Conservation (phyloP, 768 basidiomycete genomes). For the Pholiota conissans region DNA sequence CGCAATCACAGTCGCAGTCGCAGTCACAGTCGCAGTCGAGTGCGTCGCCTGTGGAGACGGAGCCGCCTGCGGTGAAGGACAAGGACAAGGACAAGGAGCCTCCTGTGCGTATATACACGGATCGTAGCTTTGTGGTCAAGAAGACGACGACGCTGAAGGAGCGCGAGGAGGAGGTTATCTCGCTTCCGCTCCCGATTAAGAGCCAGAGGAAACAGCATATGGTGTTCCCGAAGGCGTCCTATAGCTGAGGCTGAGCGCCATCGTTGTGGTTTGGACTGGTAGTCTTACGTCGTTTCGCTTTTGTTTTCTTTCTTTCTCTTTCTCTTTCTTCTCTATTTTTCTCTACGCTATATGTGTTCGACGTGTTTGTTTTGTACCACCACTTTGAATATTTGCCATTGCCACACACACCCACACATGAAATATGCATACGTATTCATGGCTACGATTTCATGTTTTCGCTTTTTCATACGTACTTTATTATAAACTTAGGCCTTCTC, state of each 20-base stretch:
- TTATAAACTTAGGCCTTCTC: neutral
- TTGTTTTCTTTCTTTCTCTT: neutral
- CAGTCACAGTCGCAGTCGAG: neutral
- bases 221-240: conserved; percentile 13
- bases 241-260: neutral
- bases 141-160: conserved; percentile 3
- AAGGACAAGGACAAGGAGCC: no score
- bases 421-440: neutral
- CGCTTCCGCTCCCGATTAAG: conserved; percentile 22
- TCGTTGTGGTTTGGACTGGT: neutral
- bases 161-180: conserved; percentile 7
- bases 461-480: neutral
- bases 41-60: neutral
- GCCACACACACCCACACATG: neutral
- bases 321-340: neutral
- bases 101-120: conserved; percentile 8
- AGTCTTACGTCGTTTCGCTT: no score
- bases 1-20: no score
- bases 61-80: no score
- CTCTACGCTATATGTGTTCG: no score
- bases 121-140: conserved; percentile 7
- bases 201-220: conserved; percentile 25
- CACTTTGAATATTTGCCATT: neutral
- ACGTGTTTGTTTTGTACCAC: no score
- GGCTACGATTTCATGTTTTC: neutral